Conservation (phyloP, 495 filamentous ascomycete species). For the Penicillium silybi region DNA sequence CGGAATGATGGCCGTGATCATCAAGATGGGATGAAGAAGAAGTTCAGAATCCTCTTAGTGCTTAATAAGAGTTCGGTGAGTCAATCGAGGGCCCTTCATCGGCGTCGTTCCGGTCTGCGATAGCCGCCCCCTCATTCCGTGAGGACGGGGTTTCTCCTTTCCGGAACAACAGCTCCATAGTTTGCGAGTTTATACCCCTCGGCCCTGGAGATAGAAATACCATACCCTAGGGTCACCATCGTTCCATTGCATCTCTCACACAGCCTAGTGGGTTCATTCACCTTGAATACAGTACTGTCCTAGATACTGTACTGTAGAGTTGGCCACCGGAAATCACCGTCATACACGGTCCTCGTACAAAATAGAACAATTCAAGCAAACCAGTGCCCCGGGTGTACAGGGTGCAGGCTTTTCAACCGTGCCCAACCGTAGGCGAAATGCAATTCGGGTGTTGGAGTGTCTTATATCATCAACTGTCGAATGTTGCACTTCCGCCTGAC, state of each 20-base stretch:
- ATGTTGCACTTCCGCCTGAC: constrained; percentile 38
- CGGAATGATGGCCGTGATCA: neutral
- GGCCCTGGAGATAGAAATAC: too few species aligned
- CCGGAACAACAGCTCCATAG: neutral
- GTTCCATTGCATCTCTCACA: too few species aligned
- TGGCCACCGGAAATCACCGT: too few species aligned
- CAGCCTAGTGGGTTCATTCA: too few species aligned
- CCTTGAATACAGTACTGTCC: too few species aligned
- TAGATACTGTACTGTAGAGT: too few species aligned
- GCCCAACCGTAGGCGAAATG: constrained; percentile 10
- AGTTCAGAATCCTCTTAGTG: neutral
- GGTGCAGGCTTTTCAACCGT: neutral
- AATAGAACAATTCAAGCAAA: neutral
- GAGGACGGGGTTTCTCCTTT: neutral
- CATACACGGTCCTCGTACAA: neutral
- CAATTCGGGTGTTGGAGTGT: constrained; percentile 2
- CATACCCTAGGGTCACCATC: too few species aligned
- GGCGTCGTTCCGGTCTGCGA: constrained; percentile 9
- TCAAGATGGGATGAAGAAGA: neutral
- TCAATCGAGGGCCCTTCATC: constrained; percentile 17
- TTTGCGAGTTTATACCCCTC: neutral
- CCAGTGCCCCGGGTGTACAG: neutral
- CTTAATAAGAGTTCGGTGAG: constrained; percentile 29
- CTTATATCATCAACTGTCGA: constrained; percentile 18
- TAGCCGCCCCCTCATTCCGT: neutral